A percentile compares a stretch with the other conserved stretches of the same genome.
Conservation (phyloP, 2,329 filamentous ascomycete genomes). For the Fusarium globosum region DNA sequence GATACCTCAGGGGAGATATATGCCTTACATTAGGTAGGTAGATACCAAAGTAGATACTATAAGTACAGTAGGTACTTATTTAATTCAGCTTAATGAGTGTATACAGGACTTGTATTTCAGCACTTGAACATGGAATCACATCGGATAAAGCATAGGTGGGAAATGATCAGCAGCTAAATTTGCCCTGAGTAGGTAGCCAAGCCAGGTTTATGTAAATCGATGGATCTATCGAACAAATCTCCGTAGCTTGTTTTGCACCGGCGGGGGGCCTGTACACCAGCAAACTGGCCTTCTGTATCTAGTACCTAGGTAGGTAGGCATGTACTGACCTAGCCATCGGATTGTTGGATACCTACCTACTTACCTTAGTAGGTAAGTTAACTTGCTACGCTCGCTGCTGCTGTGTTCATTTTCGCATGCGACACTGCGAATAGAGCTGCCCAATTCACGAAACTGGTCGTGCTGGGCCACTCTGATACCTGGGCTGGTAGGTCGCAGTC, state of each 20-base stretch:
- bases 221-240: conserved; percentile 30
- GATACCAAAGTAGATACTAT: not conserved
- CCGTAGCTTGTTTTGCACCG: conserved; percentile 26
- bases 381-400: not conserved
- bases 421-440: not conserved
- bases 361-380: not conserved
- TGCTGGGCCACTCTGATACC: not conserved
- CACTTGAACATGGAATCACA: not conserved
- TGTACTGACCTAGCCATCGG: not conserved
- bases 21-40: not conserved
- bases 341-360: not conserved
- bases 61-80: not conserved
- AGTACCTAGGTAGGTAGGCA: not conserved
- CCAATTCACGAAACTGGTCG: not conserved
- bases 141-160: not conserved
- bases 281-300: not conserved
- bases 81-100: not conserved
- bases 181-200: conserved; percentile 11
- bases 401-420: not conserved
- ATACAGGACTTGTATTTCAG: not conserved
- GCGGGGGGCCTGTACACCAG: conserved; percentile 1
- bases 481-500: not conserved
- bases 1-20: not conserved
- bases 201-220: conserved; percentile 6
- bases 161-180: conserved; percentile 23